Conservation (phyloP, 2,329 filamentous ascomycete species). For the Colletotrichum costaricense region DNA sequence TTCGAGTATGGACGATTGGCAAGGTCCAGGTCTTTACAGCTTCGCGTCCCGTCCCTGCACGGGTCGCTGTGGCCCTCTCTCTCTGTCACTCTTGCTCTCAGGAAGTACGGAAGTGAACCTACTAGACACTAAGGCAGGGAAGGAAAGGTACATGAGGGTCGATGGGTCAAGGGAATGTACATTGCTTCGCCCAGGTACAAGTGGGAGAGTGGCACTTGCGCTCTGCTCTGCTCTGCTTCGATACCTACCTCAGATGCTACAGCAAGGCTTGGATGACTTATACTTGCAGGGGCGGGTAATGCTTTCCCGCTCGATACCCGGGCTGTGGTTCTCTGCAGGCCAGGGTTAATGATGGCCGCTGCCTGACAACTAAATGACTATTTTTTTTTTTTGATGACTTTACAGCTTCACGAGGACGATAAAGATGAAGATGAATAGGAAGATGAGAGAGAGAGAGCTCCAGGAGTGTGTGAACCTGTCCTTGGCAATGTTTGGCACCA, state of each 20-base stretch:
- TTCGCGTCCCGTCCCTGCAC: constrained; percentile 18
- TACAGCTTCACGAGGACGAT: not conserved
- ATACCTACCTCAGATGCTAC: not conserved
- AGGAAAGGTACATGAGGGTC: constrained; percentile 13
- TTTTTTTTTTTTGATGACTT: not conserved
- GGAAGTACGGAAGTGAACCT: not conserved
- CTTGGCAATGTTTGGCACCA: not conserved
- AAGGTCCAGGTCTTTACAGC: constrained; percentile 12
- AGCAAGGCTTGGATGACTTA: not conserved
- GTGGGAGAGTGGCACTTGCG: not conserved
- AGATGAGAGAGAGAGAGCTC: not conserved
- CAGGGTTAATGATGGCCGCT: not conserved
- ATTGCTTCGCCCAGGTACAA: constrained; percentile 10
- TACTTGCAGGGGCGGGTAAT: not conserved
- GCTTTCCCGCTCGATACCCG: not conserved
- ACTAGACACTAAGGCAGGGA: constrained; percentile 1
- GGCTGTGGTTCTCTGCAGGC: not conserved
- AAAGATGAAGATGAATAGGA: not conserved
- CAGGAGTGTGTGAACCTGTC: not conserved
- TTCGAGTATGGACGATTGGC: not conserved
- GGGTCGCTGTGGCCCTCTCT: constrained; percentile 19
- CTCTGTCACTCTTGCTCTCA: not conserved
- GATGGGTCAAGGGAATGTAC: not conserved
- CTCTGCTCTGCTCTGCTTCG: not conserved
- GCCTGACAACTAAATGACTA: not conserved